These are phyloP conservation scores for Rhododendron williamsianum DNA, from an alignment of 148 eudicot genomes.

Conservation along the genomic window DNA sequence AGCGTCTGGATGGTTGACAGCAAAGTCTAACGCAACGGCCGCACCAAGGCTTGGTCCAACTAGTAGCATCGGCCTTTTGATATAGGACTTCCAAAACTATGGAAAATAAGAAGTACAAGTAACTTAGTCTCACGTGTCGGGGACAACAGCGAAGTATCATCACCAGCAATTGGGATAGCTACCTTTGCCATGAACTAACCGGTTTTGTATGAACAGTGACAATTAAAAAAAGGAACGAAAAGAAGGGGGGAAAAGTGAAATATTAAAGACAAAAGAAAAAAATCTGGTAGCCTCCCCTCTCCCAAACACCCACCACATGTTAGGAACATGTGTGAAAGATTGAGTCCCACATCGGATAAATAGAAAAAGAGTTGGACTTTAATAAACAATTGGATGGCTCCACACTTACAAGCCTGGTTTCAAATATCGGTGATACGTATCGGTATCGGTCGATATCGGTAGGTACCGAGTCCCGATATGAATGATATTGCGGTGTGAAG, in stretches of 20 bases:
- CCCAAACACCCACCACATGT: neutral
- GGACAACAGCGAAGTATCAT: neutral
- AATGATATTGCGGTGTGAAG: no score
- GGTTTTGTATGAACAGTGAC: neutral
- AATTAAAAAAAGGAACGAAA: neutral
- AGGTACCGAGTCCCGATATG: no score
- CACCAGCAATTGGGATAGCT: slow-evolving; percentile 2
- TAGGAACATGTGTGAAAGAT: no score
- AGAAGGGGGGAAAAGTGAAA: neutral
- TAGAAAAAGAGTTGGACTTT: no score
- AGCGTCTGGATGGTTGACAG: slow-evolving; percentile 71
- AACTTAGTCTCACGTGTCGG: neutral
- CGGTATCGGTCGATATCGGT: no score
- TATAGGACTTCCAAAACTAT: slow-evolving; percentile 82
- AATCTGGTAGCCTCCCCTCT: neutral
- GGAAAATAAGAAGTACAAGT: neutral
- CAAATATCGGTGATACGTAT: no score
- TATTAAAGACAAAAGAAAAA: neutral
- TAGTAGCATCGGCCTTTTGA: slow-evolving; percentile 76
- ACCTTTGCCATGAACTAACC: neutral
- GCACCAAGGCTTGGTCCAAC: slow-evolving; percentile 98
- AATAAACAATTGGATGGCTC: no score
- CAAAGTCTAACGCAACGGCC: slow-evolving; percentile 85
- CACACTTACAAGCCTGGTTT: no score
- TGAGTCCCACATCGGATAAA: no score